phyloP scores from a whole-genome alignment of 202 grass and related monocot genomes.

The Sporobolus alterniflorus region DNA sequence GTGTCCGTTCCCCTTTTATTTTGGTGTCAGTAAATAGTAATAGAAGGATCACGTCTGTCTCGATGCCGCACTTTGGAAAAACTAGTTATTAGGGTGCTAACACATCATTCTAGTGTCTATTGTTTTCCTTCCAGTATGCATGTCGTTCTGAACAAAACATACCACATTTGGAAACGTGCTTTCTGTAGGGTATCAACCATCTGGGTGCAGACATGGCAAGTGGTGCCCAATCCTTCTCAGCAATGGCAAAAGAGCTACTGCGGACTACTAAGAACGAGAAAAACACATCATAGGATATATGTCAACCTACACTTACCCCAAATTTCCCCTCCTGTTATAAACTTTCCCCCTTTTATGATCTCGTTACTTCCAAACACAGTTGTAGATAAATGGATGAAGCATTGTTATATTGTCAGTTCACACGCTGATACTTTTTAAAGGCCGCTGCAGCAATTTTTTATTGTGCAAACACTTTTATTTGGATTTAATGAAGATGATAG shows the following conservation, averaged over 20 bases:
- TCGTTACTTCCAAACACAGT: not conserved
- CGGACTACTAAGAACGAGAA: conserved; percentile 60
- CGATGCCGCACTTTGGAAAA: not conserved
- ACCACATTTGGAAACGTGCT: conserved; percentile 20
- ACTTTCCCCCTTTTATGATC: conserved; percentile 12
- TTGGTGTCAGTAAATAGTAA: not conserved
- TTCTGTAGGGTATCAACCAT: conserved; percentile 65
- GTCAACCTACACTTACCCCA: not conserved
- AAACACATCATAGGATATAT: conserved; percentile 37
- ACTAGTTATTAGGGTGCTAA: not conserved
- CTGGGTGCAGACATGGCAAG: conserved; percentile 71
- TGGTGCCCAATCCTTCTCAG: conserved; percentile 85
- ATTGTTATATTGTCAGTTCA: not conserved
- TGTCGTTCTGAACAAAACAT: not conserved
- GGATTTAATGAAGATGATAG: not conserved
- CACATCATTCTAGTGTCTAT: not conserved
- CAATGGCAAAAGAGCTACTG: conserved; percentile 88
- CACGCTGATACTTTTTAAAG: not conserved
- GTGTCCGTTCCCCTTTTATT: not conserved
- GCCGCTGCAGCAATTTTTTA: not conserved
- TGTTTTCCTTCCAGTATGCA: not conserved
- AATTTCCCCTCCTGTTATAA: conserved; percentile 19
- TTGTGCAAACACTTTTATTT: not conserved
- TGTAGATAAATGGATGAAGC: not conserved
- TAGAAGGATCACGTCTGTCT: not conserved